A percentile compares a stretch with the other conserved stretches of the same genome.
Evolutionary conservation across 768 basidiomycete genomes (phyloP).

Genomic region (Crucibulum laeve): DNA sequence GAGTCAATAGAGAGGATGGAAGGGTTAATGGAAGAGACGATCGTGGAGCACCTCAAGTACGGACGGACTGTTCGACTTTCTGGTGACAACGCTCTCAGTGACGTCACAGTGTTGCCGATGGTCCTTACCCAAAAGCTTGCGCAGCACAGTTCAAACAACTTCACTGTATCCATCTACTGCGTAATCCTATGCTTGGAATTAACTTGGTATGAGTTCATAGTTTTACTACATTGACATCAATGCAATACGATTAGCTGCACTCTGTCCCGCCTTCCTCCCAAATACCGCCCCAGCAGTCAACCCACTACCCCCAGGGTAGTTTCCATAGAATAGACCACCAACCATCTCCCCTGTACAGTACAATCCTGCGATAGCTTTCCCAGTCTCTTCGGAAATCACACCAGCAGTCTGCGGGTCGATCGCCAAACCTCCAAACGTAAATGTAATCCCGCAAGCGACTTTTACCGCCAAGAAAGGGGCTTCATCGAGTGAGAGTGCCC

Average conservation of each 20-base stretch:
- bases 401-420: conserved; percentile 51
- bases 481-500: conserved; percentile 54
- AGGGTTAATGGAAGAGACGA: too few relatives aligned
- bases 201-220: too few relatives aligned
- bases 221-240: too few relatives aligned
- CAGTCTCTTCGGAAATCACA: conserved; percentile 40
- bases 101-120: too few relatives aligned
- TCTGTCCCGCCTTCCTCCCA: conserved; percentile 49
- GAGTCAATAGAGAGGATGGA: too few relatives aligned
- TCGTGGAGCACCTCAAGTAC: too few relatives aligned
- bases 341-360: conserved; percentile 71
- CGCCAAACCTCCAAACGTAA: conserved; percentile 67
- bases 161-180: too few relatives aligned
- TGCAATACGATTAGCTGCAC: conserved; percentile 28
- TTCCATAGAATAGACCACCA: conserved; percentile 56
- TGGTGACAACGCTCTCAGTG: too few relatives aligned
- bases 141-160: too few relatives aligned
- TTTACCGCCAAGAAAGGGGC: conserved; percentile 62
- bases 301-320: conserved; percentile 71
- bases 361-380: conserved; percentile 43
- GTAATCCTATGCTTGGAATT: too few relatives aligned
- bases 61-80: too few relatives aligned
- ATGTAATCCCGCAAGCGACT: conserved; percentile 67
- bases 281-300: conserved; percentile 64
- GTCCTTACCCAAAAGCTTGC: too few relatives aligned